Percentiles rank a stretch among this genome's conserved stretches.
Evolutionary conservation across 768 basidiomycete species (phyloP).

Genomic region (Lyophyllum atratum): DNA sequence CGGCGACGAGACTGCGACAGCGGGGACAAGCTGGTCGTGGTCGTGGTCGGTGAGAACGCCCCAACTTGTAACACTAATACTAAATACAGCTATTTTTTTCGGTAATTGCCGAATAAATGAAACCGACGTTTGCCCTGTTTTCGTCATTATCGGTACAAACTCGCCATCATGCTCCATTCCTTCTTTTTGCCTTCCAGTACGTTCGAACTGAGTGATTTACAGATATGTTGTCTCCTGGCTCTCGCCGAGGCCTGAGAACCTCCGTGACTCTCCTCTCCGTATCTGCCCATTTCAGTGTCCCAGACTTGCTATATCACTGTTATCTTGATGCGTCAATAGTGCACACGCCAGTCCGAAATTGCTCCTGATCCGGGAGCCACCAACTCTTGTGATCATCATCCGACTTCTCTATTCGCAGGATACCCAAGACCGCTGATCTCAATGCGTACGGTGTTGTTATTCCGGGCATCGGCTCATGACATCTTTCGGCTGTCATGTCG

Average conservation of each 20-base stretch:
- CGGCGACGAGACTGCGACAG: slow-evolving; percentile 22
- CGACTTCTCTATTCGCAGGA: neutral
- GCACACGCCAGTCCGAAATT: neutral
- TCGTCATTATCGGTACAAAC: slow-evolving; percentile 1
- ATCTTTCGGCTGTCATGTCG: neutral
- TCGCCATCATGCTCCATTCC: neutral
- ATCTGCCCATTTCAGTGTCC: too few relatives aligned
- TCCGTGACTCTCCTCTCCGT: neutral
- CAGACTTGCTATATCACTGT: too few relatives aligned
- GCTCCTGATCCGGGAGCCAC: neutral
- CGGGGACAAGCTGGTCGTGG: slow-evolving; percentile 21
- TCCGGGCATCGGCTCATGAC: neutral
- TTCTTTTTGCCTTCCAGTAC: neutral
- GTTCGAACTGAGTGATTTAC: neutral
- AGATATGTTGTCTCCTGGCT: neutral
- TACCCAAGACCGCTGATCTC: neutral
- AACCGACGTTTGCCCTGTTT: neutral
- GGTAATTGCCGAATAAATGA: slow-evolving; percentile 18
- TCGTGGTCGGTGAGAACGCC: slow-evolving; percentile 16
- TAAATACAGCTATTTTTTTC: slow-evolving; percentile 13
- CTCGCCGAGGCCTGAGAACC: neutral
- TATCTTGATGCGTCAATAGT: too few relatives aligned
- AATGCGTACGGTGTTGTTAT: neutral
- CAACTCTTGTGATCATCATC: neutral
- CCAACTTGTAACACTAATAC: slow-evolving; percentile 8